A percentile compares a stretch with the other conserved stretches of the same genome.
Evolutionary conservation across 2,329 filamentous ascomycete species (phyloP).

Genomic region (Aspergillus eucalypticola): DNA sequence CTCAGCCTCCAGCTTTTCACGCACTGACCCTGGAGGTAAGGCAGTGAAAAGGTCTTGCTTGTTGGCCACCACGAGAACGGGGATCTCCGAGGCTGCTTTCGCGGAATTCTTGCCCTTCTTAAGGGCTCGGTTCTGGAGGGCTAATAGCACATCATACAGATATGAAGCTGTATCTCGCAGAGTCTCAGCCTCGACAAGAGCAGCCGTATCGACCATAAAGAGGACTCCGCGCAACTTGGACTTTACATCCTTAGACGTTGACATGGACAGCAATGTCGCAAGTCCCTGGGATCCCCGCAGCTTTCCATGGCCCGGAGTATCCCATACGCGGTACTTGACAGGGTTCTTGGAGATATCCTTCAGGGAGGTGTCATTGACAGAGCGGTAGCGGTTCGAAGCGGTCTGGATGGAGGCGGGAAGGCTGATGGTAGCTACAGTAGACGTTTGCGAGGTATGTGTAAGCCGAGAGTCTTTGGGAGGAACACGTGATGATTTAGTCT

Average conservation of each 20-base stretch:
- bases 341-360: constrained; percentile 48
- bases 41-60: constrained; percentile 96
- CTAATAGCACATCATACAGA: constrained; percentile 83
- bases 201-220: constrained; percentile 84
- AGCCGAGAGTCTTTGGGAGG: constrained; percentile 35
- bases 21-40: constrained; percentile 74
- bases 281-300: constrained; percentile 65
- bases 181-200: constrained; percentile 50
- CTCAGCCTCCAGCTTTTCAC: constrained; percentile 73
- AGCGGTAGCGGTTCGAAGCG: constrained; percentile 64
- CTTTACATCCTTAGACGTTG: constrained; percentile 35
- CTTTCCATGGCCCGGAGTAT: constrained; percentile 96
- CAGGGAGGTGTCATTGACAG: constrained; percentile 66
- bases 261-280: constrained; percentile 39
- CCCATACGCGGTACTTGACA: constrained; percentile 48
- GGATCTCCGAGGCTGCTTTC: constrained; percentile 62
- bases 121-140: constrained; percentile 72
- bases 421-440: constrained; percentile 57
- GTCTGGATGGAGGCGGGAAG: constrained; percentile 56
- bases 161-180: constrained; percentile 77
- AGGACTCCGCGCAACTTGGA: constrained; percentile 67
- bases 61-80: constrained; percentile 85
- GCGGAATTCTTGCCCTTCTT: constrained; percentile 52
- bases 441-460: constrained; percentile 65
- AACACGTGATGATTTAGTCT: constrained; percentile 44